Evolutionary conservation across 2,329 filamentous ascomycete genomes (phyloP), one percentile per base, ranked within the genome.

Genomic region (Colletotrichum sidae): DNA sequence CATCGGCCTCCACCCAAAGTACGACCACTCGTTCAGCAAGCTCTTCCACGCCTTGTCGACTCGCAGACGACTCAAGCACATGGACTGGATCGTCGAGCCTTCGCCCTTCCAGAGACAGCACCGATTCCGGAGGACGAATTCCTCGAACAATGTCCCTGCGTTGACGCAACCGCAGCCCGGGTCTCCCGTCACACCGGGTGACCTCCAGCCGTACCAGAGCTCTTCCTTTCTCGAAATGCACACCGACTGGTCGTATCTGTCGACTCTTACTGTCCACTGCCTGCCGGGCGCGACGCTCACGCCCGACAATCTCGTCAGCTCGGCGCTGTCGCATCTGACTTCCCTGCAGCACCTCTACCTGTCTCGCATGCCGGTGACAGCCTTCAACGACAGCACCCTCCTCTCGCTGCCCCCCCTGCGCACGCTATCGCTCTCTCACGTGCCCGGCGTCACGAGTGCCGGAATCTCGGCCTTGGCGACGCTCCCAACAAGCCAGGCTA

Each of bases 1-100:
- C 7, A 76, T 81, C 10, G 87, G 88, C 0, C 84, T 85, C 44
- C 80, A 85, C 59, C 80, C 83, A 2, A 74, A 76, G 4, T 88
- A 89, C 71, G 79, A 84, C 59, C 85, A 88, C 73, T 79, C 81
- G 2, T 88, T 86, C 69, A 84, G 80, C 72, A 82, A 83, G 51
- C 77, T 88, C 9, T 83, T 86, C 61, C 84, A 90, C 65, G 87
- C 88, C 0, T 72, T 91, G 15, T 86, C 86, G 7, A 88, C 87
- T 0, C 79, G 88, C 34, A 73, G 71, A 33, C 82, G 84, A 11
- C 77, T 90, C 11, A 83, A 81, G 70, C 83, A 88, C 67, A 87
- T 88, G 78, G 81, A 83, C 44, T 90, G 88, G 88, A 76, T 87
- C 13, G 70, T 90, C 15, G 81, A 85, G 67, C 67, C 77, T 68